Evolutionary conservation across 1,284 basidiomycete genomes (phyloP), one percentile per base, ranked within the genome.

Genomic region (Apiotrichum sp.): DNA sequence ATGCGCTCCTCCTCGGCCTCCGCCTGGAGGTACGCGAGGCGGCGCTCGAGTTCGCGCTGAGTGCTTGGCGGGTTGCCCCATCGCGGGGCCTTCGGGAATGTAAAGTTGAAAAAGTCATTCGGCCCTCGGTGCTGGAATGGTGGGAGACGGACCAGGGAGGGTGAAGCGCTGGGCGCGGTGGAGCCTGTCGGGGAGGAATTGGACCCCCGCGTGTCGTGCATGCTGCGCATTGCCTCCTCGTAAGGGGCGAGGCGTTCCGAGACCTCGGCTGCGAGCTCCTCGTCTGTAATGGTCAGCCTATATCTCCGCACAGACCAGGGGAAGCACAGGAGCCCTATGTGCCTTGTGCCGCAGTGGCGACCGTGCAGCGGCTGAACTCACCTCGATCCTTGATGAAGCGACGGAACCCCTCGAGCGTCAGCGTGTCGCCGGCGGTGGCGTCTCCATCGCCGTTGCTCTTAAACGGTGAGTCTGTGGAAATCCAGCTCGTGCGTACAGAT

Each of bases 1-100:
- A 73, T 64, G 13, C 62, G 56, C 8, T 67, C 67, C 32, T 70
- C 68, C 16, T 62, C 58, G 45, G 69, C 70, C 11, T 57, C 63
- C 41, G 59, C 59, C 9, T 53, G 53, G 3, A 50, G 47, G 29
- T 38, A 48, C 11, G 47, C 47, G 9, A 48, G 36, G 4, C 38
- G 47, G 22, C 47, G 48, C 6, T 33, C 40, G 13, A 41, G 33
- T 3, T 33, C 38, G 38, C 48, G 48, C 29, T 39, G n/a, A 13
- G 6, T 22, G 32, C 40, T 42, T 36, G n/a, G 31, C 5, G 38
- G 29, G 13, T 38, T 13, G 9, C 8, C 13, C 9, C 13, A 29
- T 9, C 29, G 47, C 6, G 62, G 61, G 52, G 62, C 65, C 42
- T 66, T 62, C 3, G 67, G 65, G 45, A 65, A 65, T 5, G 61